These are phyloP conservation scores for Colletotrichum sp. DNA, from an alignment of 2,329 filamentous ascomycete genomes.

Conservation along the genomic window DNA sequence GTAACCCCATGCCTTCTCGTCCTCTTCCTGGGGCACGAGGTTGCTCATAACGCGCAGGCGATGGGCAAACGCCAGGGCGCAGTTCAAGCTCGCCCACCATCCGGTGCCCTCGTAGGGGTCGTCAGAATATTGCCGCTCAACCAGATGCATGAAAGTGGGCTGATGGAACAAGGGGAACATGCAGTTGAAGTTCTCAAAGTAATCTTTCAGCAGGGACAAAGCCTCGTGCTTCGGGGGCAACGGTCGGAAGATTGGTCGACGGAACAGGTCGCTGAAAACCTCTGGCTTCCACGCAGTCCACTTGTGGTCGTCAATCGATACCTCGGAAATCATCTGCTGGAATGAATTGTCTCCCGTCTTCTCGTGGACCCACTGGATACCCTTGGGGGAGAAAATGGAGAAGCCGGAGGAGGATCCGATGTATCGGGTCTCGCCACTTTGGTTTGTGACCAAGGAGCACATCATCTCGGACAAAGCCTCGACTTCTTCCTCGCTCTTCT, in stretches of 20 bases:
- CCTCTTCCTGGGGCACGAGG: conserved; percentile 86
- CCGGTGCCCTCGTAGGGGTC: conserved; percentile 95
- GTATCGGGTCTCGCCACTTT: conserved; percentile 92
- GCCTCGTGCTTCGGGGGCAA: conserved; percentile 88
- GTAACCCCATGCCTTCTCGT: conserved; percentile 93
- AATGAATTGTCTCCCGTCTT: conserved; percentile 97
- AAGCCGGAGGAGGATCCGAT: conserved; percentile 98
- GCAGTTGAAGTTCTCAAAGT: conserved; percentile 98
- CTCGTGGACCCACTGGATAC: conserved; percentile 97
- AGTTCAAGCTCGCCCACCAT: conserved; percentile 98
- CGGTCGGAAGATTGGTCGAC: conserved; percentile 80
- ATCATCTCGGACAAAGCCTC: conserved; percentile 96
- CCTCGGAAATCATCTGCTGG: conserved; percentile 89
- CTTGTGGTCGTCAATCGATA: conserved; percentile 92
- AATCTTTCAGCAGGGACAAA: conserved; percentile 87
- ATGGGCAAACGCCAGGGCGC: conserved; percentile 91
- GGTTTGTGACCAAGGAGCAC: conserved; percentile 96
- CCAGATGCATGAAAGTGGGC: conserved; percentile 96
- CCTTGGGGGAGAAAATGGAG: conserved; percentile 97
- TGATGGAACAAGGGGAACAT: conserved; percentile 98
- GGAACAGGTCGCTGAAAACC: conserved; percentile 91
- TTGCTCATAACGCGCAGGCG: conserved; percentile 95
- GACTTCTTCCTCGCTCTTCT: conserved; percentile 71
- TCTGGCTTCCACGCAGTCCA: conserved; percentile 99
- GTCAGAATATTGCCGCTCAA: conserved; percentile 89